Evolutionary conservation across 2,329 filamentous ascomycete genomes (phyloP), one percentile per base, ranked within the genome.

Genomic region (Fonsecaea nubica): DNA sequence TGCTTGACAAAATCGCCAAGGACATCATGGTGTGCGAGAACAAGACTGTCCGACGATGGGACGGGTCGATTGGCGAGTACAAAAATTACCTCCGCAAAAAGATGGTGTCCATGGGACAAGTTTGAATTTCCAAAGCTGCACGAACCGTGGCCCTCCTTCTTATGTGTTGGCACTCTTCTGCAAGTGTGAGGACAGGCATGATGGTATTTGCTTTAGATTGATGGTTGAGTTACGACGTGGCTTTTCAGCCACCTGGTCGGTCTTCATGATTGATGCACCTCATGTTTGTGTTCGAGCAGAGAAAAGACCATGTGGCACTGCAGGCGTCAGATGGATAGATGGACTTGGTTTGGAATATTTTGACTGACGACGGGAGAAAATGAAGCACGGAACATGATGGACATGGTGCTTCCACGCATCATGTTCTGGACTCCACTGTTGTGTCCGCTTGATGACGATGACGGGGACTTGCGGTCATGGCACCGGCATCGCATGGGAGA

Each of bases 1-100:
- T 99, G 76, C 89, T 99, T 72, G 95, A 99, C 88, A 97, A 97
- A 86, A 98, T 99, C 80, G 95, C 95, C 75, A 99, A 99, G 87
- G 92, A 99, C 81, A 99, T 99, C 81, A 89, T 99, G 83, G 95
- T 99, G 64, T 99, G 96, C 82, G 95, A 99, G 84, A 93, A 99
- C 89, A 93, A 93, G 87, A 93, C 93, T 13, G 93, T 98, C 74
- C 89, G 86, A 75, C 83, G 88, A 75, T 99, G 95, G 95, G 89
- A 94, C 70, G 94, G 94, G 75, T 84, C 82, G 71, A 99, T 99
- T 76, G 90, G 90, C 74, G 89, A 93, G 67, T 99, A 99, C 92
- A 99, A 99, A 92, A 92, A 96, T 84, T 89, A 97, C 83, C 87
- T 99, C 76, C 90, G 94, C 79, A 98, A 98, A 90, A 98, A 98